Base-by-base conservation (phyloP, 805 yeast genomes). In the Wickerhamia fluorescens region DNA sequence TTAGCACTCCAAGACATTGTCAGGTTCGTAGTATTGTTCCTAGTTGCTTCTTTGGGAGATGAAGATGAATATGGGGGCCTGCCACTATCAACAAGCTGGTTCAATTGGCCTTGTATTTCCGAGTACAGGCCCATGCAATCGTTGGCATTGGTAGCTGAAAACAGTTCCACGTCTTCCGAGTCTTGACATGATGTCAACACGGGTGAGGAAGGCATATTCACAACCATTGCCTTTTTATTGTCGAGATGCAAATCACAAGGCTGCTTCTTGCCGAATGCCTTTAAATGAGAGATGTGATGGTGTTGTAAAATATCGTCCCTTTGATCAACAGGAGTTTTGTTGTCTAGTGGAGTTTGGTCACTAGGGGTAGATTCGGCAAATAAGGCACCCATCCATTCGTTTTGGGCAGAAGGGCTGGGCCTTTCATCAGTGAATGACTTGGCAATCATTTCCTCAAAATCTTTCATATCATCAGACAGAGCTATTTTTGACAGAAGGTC, bases 361-460 rank as follows among this genome's bases (percentile, higher is more conserved):
- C 49, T 51, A 27, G 71, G 56, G 29, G 71, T 58, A 28, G 66
- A 47, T 37, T 60, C 63, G 9, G 51, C 58, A 31, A 68, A 68
- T 28, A 68, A 53, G 8, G 52, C 49, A 13, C 56, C 56, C 38
- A 66, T 63, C 68, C 72, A 68, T 32, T 61, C 69, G 20, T 45
- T 44, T 24, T 59, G 61, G 48, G 58, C 62, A 27, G 56, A 44
- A 44, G 62, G 47, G 45, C 40, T 51, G 3, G 46, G 36, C n/a
- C n/a, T n/a, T 2, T 35, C 30, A 10, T 29, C 30, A 9, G 27
- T 37, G 28, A 47, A 46, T 3, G 56, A 50, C 16, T 37, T 44
- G 16, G 35, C 44, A 33, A 50, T 42, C 52, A 49, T 48, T 23
- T 38, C 38, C 24, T 50, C 56, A 17, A 50, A 45, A 8, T 49